Evolutionary conservation across 2,329 filamentous ascomycete species (phyloP).

Genomic region (Periglandula ipomoeae): DNA sequence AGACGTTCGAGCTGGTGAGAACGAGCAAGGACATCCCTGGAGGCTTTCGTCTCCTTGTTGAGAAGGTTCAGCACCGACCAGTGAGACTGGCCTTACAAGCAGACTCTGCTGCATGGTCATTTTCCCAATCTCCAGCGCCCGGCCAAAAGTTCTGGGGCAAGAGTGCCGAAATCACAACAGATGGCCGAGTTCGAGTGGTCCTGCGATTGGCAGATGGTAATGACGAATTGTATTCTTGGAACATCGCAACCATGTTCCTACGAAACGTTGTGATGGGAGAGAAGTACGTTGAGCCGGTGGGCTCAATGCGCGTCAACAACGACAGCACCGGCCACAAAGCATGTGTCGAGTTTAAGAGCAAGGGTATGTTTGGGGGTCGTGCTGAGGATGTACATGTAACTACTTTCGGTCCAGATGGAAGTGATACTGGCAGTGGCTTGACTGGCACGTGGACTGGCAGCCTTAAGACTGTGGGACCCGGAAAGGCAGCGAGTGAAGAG

Average conservation of each 20-base stretch:
- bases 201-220: constrained; percentile 56
- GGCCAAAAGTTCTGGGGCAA: constrained; percentile 99
- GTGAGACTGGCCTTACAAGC: constrained; percentile 91
- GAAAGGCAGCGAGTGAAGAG: constrained; percentile 50
- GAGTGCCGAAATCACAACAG: constrained; percentile 86
- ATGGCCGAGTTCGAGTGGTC: constrained; percentile 72
- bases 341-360: constrained; percentile 82
- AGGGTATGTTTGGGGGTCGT: constrained; percentile 94
- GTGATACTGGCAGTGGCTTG: constrained; percentile 57
- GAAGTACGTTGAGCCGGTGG: constrained; percentile 94
- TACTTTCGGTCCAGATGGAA: constrained; percentile 57
- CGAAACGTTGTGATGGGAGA: constrained; percentile 96
- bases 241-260: constrained; percentile 77
- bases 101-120: constrained; percentile 75
- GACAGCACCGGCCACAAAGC: constrained; percentile 79
- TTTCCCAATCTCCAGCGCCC: constrained; percentile 78
- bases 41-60: constrained; percentile 84
- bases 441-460: constrained; percentile 76
- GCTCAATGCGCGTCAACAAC: constrained; percentile 76
- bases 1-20: constrained; percentile 88
- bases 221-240: constrained; percentile 84
- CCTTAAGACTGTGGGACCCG: constrained; percentile 57
- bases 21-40: constrained; percentile 63
- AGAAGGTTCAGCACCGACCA: constrained; percentile 90
- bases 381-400: constrained; percentile 82